Evolutionary conservation across 495 filamentous ascomycete species (phyloP).

Genomic region (Tuber aestivum): DNA sequence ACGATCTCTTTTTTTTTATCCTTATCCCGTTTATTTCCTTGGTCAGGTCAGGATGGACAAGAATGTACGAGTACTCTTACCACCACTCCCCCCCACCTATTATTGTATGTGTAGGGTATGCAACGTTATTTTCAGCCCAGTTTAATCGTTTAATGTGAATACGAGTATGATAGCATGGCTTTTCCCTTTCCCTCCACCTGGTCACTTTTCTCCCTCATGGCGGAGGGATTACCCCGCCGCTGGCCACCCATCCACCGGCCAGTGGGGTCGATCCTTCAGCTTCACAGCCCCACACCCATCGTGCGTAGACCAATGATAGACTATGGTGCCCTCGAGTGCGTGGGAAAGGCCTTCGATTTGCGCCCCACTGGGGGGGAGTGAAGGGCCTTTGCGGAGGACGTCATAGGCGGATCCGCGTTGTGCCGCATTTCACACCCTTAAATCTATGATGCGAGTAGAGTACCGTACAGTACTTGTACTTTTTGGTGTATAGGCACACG

Average conservation of each 20-base stretch:
- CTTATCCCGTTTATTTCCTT: neutral
- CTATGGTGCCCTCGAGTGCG: too few species aligned
- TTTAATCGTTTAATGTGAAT: constrained; percentile 1
- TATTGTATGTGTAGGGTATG: neutral
- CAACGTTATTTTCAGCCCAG: neutral
- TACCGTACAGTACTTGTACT: too few species aligned
- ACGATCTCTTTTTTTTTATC: neutral
- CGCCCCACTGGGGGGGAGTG: too few species aligned
- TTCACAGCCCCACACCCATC: neutral
- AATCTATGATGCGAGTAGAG: too few species aligned
- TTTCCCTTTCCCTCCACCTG: too few species aligned
- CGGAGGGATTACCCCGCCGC: neutral
- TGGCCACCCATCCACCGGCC: neutral
- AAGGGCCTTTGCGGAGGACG: too few species aligned
- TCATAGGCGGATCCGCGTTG: too few species aligned
- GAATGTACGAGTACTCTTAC: neutral
- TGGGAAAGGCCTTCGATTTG: too few species aligned
- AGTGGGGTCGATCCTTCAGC: neutral
- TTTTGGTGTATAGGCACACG: too few species aligned
- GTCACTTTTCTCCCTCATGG: neutral
- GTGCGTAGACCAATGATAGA: too few species aligned
- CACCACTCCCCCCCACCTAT: neutral
- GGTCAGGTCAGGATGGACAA: neutral
- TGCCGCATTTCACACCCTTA: too few species aligned
- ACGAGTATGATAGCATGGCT: neutral